Evolutionary conservation across 345 rosid species (phyloP).

Genomic region (Salix brachista): DNA sequence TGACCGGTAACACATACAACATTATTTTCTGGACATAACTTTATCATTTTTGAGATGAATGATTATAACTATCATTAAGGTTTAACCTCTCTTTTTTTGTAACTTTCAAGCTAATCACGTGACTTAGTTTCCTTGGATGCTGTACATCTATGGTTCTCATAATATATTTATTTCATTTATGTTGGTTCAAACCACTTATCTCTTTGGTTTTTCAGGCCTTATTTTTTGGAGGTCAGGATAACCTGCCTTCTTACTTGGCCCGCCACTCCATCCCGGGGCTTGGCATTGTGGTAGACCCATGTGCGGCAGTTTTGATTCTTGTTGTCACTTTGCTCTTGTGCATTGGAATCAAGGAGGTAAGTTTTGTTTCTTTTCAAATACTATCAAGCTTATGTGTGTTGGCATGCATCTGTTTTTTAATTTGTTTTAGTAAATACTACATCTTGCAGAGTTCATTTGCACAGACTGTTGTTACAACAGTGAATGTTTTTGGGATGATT

Average conservation of each 20-base stretch:
- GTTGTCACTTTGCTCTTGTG: constrained; percentile 29
- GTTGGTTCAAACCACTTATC: background rate
- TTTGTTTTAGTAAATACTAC: constrained; percentile 5
- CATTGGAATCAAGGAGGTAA: constrained; percentile 34
- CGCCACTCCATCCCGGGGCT: constrained; percentile 26
- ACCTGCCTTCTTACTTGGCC: constrained; percentile 24
- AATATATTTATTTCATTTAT: no score
- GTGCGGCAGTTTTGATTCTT: constrained; percentile 32
- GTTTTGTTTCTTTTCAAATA: background rate
- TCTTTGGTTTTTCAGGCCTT: constrained; percentile 19
- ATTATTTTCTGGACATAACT: no score
- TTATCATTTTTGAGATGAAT: no score
- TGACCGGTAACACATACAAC: no score
- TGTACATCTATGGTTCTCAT: no score
- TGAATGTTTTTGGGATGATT: constrained; percentile 55
- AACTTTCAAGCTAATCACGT: no score
- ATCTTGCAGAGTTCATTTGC: constrained; percentile 50
- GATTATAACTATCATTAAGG: no score
- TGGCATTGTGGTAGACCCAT: constrained; percentile 26
- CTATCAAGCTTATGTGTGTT: background rate
- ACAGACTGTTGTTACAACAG: constrained; percentile 56
- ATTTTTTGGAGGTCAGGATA: constrained; percentile 27
- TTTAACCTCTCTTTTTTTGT: no score
- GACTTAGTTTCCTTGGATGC: no score
- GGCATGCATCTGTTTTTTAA: background rate